Conservation (phyloP, 305 asterid genomes). For the Withania somnifera region DNA sequence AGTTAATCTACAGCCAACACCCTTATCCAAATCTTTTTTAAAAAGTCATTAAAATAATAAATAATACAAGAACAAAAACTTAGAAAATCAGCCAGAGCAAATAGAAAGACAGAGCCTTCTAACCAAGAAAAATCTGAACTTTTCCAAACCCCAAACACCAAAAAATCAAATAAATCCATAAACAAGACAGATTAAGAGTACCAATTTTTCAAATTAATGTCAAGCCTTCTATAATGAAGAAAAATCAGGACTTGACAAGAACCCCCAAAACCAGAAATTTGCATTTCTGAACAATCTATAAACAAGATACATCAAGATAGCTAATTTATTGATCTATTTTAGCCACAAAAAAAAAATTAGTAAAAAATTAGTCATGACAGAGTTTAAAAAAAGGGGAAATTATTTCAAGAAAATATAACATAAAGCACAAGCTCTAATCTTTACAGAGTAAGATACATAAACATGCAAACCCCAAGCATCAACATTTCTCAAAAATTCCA, state of each 20-base stretch:
- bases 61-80: not conserved
- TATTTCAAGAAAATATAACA: not conserved
- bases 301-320: not conserved
- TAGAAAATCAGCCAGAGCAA: not conserved
- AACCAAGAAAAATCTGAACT: not conserved
- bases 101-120: not conserved
- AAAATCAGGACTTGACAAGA: too few species aligned
- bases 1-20: not conserved
- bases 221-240: too few species aligned
- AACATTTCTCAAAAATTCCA: not conserved
- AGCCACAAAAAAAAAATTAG: not conserved
- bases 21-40: not conserved
- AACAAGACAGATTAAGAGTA: not conserved
- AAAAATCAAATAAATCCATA: not conserved
- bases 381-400: not conserved
- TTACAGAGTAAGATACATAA: not conserved
- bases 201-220: too few species aligned
- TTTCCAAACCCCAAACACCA: not conserved
- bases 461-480: not conserved
- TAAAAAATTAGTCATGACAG: not conserved
- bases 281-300: not conserved
- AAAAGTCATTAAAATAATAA: not conserved
- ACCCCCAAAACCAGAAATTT: not conserved
- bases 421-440: not conserved
- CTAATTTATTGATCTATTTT: not conserved